Evolutionary conservation across 148 eudicot species (phyloP).

Genomic region (Heliosperma pusillum): DNA sequence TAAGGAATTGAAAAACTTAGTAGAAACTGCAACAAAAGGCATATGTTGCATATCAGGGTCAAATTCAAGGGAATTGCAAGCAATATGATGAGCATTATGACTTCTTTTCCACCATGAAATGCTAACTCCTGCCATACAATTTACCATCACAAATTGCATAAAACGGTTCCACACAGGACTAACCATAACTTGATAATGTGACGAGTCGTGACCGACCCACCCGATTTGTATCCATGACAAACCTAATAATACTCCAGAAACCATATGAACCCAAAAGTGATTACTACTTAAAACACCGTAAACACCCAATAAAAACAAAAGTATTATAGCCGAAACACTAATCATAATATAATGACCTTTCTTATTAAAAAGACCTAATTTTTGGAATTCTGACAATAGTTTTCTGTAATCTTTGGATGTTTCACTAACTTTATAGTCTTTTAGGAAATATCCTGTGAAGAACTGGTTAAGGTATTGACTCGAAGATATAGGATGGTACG

Average conservation of each 20-base stretch:
- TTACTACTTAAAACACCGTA: constrained; percentile 39
- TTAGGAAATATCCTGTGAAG: constrained; percentile 42
- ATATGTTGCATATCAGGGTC: constrained; percentile 55
- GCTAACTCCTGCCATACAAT: constrained; percentile 50
- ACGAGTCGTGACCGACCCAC: constrained; percentile 61
- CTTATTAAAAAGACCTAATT: constrained; percentile 51
- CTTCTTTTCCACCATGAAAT: constrained; percentile 59
- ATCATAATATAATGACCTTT: constrained; percentile 38
- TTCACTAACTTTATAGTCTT: constrained; percentile 44
- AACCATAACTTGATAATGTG: constrained; percentile 51
- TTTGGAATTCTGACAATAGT: constrained; percentile 39
- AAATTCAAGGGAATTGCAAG: constrained; percentile 49
- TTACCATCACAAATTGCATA: constrained; percentile 37
- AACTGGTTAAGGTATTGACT: constrained; percentile 39
- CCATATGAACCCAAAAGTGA: constrained; percentile 32
- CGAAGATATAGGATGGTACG: constrained; percentile 46
- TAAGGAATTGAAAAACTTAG: constrained; percentile 39
- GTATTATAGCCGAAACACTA: constrained; percentile 25
- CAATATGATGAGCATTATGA: constrained; percentile 57
- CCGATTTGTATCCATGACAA: constrained; percentile 56
- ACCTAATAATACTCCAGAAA: constrained; percentile 45
- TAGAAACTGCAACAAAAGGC: constrained; percentile 48
- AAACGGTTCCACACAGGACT: constrained; percentile 27
- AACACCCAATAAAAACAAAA: constrained; percentile 34
- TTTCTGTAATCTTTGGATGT: constrained; percentile 50